Evolutionary conservation across 768 basidiomycete species (phyloP).

Genomic region (Dentipellis fragilis): DNA sequence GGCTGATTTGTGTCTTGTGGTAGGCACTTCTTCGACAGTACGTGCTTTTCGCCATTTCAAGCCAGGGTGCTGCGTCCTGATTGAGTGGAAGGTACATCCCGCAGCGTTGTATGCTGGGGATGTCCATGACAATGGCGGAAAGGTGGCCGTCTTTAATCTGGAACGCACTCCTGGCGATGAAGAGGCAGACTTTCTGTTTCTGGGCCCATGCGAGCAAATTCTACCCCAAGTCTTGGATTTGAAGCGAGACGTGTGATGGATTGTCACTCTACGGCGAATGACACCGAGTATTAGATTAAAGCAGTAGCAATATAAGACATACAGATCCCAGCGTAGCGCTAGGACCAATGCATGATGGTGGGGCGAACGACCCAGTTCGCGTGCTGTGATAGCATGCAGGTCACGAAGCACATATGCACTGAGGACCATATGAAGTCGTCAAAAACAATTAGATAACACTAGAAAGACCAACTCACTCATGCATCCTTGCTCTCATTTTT

Average conservation of each 20-base stretch:
- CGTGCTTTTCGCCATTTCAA: neutral
- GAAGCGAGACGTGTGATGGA: too few species aligned
- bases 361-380: neutral
- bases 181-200: slow-evolving; percentile 38
- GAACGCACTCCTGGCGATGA: slow-evolving; percentile 26
- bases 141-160: slow-evolving; percentile 27
- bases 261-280: too few species aligned
- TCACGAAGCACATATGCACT: neutral
- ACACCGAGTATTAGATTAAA: too few species aligned
- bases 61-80: neutral
- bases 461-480: too few species aligned
- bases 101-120: slow-evolving; percentile 20
- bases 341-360: neutral
- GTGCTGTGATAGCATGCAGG: neutral
- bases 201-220: slow-evolving; percentile 37
- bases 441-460: too few species aligned
- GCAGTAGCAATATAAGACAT: too few species aligned
- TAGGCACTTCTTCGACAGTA: slow-evolving; percentile 28
- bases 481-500: slow-evolving; percentile 1
- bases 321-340: too few species aligned
- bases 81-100: slow-evolving; percentile 21
- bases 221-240: slow-evolving; percentile 27
- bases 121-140: slow-evolving; percentile 21
- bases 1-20: slow-evolving; percentile 27
- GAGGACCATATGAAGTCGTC: neutral